These are phyloP conservation scores for Morella rubra DNA, from an alignment of 306 rosid genomes.

Conservation along the genomic window DNA sequence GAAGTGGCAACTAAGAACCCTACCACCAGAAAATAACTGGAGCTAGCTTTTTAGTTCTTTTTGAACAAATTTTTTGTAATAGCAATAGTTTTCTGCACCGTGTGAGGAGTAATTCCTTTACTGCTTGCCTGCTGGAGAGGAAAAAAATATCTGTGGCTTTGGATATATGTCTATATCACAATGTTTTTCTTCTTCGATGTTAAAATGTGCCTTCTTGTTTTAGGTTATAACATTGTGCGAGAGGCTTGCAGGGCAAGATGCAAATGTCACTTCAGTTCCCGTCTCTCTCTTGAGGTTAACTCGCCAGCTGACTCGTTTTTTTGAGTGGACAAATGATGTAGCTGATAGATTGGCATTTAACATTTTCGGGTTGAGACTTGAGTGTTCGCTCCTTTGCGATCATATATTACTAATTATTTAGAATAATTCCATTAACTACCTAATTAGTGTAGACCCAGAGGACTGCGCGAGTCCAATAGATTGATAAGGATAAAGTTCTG, in stretches of 20 bases:
- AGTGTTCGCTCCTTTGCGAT: too few species aligned
- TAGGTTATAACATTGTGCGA: conserved; percentile 92
- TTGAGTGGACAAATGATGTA: conserved; percentile 97
- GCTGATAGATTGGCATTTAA: conserved; percentile 94
- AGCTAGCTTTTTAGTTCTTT: neutral
- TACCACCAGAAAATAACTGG: neutral
- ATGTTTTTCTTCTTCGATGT: neutral
- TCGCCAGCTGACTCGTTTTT: conserved; percentile 80
- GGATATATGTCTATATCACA: neutral
- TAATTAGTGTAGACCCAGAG: too few species aligned
- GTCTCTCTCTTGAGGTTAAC: conserved; percentile 86
- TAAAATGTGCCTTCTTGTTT: conserved; percentile 21
- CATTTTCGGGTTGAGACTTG: too few species aligned
- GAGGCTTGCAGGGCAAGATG: conserved; percentile 99
- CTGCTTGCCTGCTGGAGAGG: neutral
- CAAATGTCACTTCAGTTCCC: conserved; percentile 90
- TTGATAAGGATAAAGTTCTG: too few species aligned
- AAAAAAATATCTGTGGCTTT: neutral
- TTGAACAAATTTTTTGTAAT: neutral
- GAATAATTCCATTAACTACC: too few species aligned
- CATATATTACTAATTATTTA: too few species aligned
- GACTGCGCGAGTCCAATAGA: too few species aligned
- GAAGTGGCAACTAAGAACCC: conserved; percentile 4
- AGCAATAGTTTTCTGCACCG: neutral
- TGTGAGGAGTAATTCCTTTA: neutral